These are phyloP conservation scores for Nakazawaea peltata DNA, from an alignment of 805 yeast genomes.

Conservation along the genomic window DNA sequence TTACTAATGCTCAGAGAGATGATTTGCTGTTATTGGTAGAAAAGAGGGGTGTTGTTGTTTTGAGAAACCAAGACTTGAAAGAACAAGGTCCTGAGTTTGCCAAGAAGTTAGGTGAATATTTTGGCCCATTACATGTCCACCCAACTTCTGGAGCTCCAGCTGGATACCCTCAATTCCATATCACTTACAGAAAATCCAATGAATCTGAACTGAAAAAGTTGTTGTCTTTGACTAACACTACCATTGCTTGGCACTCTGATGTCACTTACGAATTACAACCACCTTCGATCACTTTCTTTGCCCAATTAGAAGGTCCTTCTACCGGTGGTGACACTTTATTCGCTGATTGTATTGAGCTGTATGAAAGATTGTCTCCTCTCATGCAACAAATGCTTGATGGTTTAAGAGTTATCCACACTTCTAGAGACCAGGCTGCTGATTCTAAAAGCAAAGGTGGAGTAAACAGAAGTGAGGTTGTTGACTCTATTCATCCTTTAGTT, in stretches of 20 bases:
- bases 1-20: slow-evolving; percentile 48
- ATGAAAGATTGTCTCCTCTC: slow-evolving; percentile 59
- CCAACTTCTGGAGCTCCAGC: slow-evolving; percentile 68
- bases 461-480: slow-evolving; percentile 56
- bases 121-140: slow-evolving; percentile 67
- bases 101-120: slow-evolving; percentile 49
- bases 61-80: slow-evolving; percentile 60
- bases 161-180: slow-evolving; percentile 50
- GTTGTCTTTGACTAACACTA: slow-evolving; percentile 27
- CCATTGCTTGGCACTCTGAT: slow-evolving; percentile 62
- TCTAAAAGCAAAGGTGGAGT: slow-evolving; percentile 51
- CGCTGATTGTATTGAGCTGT: slow-evolving; percentile 65
- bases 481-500: slow-evolving; percentile 60
- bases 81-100: slow-evolving; percentile 40
- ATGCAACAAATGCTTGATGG: slow-evolving; percentile 52
- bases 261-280: slow-evolving; percentile 69
- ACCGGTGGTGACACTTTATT: slow-evolving; percentile 79
- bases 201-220: slow-evolving; percentile 28
- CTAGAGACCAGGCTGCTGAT: slow-evolving; percentile 59
- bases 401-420: slow-evolving; percentile 62
- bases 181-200: slow-evolving; percentile 46
- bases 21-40: slow-evolving; percentile 66
- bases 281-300: slow-evolving; percentile 62
- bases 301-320: slow-evolving; percentile 51
- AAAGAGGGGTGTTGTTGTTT: slow-evolving; percentile 60